These are phyloP conservation scores for Letharia lupina DNA, from an alignment of 495 filamentous ascomycete genomes.

Conservation along the genomic window DNA sequence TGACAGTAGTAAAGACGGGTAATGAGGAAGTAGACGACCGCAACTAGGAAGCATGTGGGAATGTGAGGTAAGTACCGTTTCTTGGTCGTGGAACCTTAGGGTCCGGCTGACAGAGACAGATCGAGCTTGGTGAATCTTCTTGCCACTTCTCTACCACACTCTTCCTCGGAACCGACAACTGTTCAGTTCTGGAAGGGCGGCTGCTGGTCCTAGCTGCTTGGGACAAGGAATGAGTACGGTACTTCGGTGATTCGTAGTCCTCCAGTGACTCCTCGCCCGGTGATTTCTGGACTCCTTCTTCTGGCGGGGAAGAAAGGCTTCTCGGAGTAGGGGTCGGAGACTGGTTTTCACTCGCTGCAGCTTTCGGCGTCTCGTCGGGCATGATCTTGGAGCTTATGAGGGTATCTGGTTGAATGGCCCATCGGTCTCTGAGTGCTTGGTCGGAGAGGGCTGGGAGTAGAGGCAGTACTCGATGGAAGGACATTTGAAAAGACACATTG, in stretches of 20 bases:
- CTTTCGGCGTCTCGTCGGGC: slow-evolving; percentile 33
- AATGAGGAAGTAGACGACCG: background rate
- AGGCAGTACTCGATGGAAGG: slow-evolving; percentile 50
- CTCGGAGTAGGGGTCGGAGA: slow-evolving; percentile 2
- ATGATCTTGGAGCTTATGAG: slow-evolving; percentile 46
- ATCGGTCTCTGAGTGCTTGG: slow-evolving; percentile 32
- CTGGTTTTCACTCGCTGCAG: slow-evolving; percentile 16
- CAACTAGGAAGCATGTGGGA: background rate
- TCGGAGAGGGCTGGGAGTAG: slow-evolving; percentile 40
- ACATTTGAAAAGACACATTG: slow-evolving; percentile 38
- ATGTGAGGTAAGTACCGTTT: slow-evolving; percentile 63
- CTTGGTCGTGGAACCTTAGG: slow-evolving; percentile 89
- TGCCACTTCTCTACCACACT: slow-evolving; percentile 16
- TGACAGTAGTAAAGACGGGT: slow-evolving; percentile 2
- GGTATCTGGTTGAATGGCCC: slow-evolving; percentile 31
- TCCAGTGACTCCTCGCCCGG: slow-evolving; percentile 16
- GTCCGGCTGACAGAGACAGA: slow-evolving; percentile 89
- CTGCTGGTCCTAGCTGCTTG: slow-evolving; percentile 9
- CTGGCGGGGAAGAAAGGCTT: slow-evolving; percentile 12
- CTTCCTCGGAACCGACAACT: slow-evolving; percentile 3
- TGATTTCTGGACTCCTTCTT: slow-evolving; percentile 6
- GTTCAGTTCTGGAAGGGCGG: slow-evolving; percentile 2
- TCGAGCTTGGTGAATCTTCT: slow-evolving; percentile 41
- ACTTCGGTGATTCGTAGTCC: slow-evolving; percentile 18
- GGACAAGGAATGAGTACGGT: slow-evolving; percentile 12